phyloP scores from a whole-genome alignment of 176 grass and related monocot genomes.

The Tillandsia leiboldiana region DNA sequence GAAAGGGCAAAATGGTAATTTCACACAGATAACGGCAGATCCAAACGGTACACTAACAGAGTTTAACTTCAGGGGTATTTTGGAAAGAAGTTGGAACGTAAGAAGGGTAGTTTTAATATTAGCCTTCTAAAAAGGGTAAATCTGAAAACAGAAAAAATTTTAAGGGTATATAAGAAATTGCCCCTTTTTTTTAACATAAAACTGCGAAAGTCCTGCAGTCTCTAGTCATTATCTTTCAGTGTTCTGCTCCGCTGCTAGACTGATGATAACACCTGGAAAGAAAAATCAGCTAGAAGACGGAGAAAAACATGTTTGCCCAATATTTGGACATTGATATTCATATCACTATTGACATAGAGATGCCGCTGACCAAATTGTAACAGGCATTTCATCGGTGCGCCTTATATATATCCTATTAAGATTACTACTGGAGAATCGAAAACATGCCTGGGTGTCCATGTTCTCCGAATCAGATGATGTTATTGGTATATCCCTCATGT shows the following conservation, averaged over 20 bases:
- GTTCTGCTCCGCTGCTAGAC: background rate
- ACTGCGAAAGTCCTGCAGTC: background rate
- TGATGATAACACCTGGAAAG: no score
- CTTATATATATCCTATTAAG: background rate
- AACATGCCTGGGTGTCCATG: background rate
- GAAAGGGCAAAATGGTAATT: no score
- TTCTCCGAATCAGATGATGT: background rate
- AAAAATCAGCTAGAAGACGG: background rate
- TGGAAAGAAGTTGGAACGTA: no score
- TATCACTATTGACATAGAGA: background rate
- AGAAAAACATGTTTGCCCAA: conserved; percentile 1
- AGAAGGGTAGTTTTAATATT: no score
- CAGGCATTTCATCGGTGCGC: background rate
- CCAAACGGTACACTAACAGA: no score
- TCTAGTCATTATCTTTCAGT: background rate
- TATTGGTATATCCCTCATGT: background rate
- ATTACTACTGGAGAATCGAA: background rate
- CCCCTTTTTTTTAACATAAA: background rate
- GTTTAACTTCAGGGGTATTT: no score
- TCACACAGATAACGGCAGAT: no score
- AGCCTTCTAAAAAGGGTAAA: no score
- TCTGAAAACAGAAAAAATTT: no score
- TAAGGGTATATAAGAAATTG: no score
- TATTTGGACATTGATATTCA: no score
- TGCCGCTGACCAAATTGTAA: background rate